Evolutionary conservation across 2,329 filamentous ascomycete genomes (phyloP), one percentile per base, ranked within the genome.

Genomic region (Aureobasidium sp.): DNA sequence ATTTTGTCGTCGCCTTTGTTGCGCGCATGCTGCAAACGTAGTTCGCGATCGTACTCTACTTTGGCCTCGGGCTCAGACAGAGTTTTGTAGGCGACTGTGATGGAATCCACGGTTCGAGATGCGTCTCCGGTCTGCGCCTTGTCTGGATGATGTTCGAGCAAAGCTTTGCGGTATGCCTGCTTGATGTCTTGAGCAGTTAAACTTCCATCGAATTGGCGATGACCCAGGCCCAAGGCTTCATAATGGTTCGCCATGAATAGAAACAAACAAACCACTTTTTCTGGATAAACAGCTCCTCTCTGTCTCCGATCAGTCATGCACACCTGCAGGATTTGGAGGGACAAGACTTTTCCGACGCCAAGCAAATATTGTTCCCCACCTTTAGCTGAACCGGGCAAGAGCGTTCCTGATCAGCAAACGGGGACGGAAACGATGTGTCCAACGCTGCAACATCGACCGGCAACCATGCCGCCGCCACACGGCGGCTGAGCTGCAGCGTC

Each of bases 131-230:
- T 47, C 20, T 34, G 27, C 23, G 64, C 55, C 70, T 84, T 86
- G 72, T 87, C 84, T 0, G 84, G 84, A 68, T 87, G 84, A 66
- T 85, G 76, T 29, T 72, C 71, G 5, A 87, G 75, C 27, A 87
- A 75, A 7, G 83, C 81, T 52, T 75, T 77, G 63, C 80, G 81
- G 70, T 87, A 87, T 10, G 84, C 84, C 34, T 73, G 64, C 68
- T 81, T 82, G 60, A 84, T 71, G 42, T 79, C 77, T 29, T 68
- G 57, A 2, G 66, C 39, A 15, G 66, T 62, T 29, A 70, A 26
- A 39, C 56, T 48, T 10, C 56, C 64, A 48, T 63, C 69, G 32
- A 66, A 57, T 26, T 64, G 65, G 42, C 63, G 62, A 15, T 64
- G 26, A 20, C 64, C 62, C 27, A 74, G 62, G 37, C 65, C 68